phyloP scores from a whole-genome alignment of 2,329 filamentous ascomycete species.

The Colletotrichum sp. region DNA sequence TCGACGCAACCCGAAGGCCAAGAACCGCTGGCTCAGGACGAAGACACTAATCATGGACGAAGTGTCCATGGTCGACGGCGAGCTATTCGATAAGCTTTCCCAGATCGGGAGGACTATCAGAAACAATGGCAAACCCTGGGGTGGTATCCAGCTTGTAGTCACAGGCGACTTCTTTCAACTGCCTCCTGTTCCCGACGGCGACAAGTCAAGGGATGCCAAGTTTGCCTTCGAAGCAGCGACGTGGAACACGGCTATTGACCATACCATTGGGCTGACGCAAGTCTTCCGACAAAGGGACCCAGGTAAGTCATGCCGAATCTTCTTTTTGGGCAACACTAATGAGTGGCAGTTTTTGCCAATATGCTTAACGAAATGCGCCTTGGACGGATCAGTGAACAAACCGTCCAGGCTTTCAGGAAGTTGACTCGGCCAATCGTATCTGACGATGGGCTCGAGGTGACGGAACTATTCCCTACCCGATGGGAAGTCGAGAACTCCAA shows the following conservation, averaged over 20 bases:
- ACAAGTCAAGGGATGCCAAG: constrained; percentile 69
- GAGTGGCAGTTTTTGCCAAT: constrained; percentile 72
- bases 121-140: constrained; percentile 92
- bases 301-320: constrained; percentile 43
- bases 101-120: constrained; percentile 83
- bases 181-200: constrained; percentile 85
- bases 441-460: constrained; percentile 78
- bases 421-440: constrained; percentile 75
- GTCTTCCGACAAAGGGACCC: constrained; percentile 95
- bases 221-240: constrained; percentile 94
- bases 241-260: constrained; percentile 91
- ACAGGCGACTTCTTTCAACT: constrained; percentile 98
- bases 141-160: constrained; percentile 93
- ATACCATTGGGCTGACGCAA: constrained; percentile 93
- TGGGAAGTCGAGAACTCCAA: constrained; percentile 91
- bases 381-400: constrained; percentile 78
- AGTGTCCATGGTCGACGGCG: constrained; percentile 97
- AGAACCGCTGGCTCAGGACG: constrained; percentile 85
- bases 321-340: not conserved
- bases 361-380: constrained; percentile 99
- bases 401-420: constrained; percentile 76
- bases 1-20: constrained; percentile 84
- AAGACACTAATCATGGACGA: constrained; percentile 92
- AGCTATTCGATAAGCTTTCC: constrained; percentile 95
- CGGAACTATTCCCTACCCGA: constrained; percentile 92